Evolutionary conservation across 2,329 filamentous ascomycete species (phyloP).

Genomic region (Aspergillus phoenicis): DNA sequence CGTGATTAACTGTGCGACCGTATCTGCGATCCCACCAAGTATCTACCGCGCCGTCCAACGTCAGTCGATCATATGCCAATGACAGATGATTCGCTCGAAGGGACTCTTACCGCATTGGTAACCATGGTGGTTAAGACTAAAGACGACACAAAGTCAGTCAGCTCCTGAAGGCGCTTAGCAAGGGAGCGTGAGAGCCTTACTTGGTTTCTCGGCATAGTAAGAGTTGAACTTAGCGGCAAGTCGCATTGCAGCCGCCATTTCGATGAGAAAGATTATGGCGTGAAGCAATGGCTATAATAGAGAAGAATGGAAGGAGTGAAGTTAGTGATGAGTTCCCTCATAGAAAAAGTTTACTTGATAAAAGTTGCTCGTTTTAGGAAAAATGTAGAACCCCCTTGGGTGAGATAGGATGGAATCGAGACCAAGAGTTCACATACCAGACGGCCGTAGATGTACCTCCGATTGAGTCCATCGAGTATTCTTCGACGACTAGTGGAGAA

Average conservation of each 20-base stretch:
- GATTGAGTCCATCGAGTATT: constrained; percentile 49
- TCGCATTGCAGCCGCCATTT: constrained; percentile 83
- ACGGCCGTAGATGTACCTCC: constrained; percentile 51
- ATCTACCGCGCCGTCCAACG: constrained; percentile 51
- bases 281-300: constrained; percentile 77
- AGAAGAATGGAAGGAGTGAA: constrained; percentile 13
- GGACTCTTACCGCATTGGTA: constrained; percentile 76
- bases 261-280: constrained; percentile 78
- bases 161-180: constrained; percentile 1
- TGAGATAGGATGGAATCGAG: no score
- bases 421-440: constrained; percentile 36
- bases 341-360: neutral
- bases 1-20: constrained; percentile 90
- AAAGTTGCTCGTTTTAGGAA: neutral
- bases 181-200: constrained; percentile 51
- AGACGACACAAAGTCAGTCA: constrained; percentile 22
- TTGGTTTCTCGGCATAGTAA: constrained; percentile 87
- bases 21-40: constrained; percentile 93
- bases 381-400: no score
- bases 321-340: constrained; percentile 9
- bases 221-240: constrained; percentile 86
- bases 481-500: constrained; percentile 44
- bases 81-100: neutral
- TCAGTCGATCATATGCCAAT: constrained; percentile 16
- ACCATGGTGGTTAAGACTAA: constrained; percentile 97